Evolutionary conservation across 441 rosid genomes (phyloP).

Genomic region (Eruca vesicaria): DNA sequence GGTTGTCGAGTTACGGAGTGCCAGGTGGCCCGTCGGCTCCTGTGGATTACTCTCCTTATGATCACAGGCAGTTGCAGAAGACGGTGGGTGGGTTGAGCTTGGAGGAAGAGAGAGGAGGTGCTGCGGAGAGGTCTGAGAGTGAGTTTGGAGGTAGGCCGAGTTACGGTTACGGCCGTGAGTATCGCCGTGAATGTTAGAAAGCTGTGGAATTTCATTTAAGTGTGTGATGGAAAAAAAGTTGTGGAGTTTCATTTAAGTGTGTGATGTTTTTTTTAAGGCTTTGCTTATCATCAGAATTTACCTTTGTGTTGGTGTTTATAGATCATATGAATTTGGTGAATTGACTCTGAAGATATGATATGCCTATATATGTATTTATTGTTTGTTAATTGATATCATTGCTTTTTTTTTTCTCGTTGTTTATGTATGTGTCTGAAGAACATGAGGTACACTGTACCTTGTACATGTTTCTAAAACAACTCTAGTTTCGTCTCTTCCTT

Average conservation of each 20-base stretch:
- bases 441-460: slow-evolving; percentile 15
- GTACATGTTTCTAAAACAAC: slow-evolving; percentile 18
- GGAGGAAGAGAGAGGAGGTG: slow-evolving; percentile 43
- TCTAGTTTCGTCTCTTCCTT: slow-evolving; percentile 10
- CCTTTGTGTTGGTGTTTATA: slow-evolving; percentile 16
- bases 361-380: slow-evolving; percentile 25
- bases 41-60: slow-evolving; percentile 49
- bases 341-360: background rate
- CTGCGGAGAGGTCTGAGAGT: slow-evolving; percentile 37
- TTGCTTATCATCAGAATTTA: slow-evolving; percentile 6
- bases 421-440: slow-evolving; percentile 17
- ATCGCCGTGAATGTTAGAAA: slow-evolving; percentile 43
- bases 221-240: slow-evolving; percentile 12
- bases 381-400: slow-evolving; percentile 2
- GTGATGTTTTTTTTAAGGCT: slow-evolving; percentile 7
- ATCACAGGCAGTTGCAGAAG: slow-evolving; percentile 44
- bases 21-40: slow-evolving; percentile 56
- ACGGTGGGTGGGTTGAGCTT: slow-evolving; percentile 45
- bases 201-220: slow-evolving; percentile 12
- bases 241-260: slow-evolving; percentile 13
- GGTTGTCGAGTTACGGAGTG: slow-evolving; percentile 35
- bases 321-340: slow-evolving; percentile 19
- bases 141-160: slow-evolving; percentile 40
- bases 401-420: slow-evolving; percentile 17
- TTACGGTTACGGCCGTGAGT: slow-evolving; percentile 35